Conservation (phyloP, 768 basidiomycete genomes). For the Rhodotorula graminis region DNA sequence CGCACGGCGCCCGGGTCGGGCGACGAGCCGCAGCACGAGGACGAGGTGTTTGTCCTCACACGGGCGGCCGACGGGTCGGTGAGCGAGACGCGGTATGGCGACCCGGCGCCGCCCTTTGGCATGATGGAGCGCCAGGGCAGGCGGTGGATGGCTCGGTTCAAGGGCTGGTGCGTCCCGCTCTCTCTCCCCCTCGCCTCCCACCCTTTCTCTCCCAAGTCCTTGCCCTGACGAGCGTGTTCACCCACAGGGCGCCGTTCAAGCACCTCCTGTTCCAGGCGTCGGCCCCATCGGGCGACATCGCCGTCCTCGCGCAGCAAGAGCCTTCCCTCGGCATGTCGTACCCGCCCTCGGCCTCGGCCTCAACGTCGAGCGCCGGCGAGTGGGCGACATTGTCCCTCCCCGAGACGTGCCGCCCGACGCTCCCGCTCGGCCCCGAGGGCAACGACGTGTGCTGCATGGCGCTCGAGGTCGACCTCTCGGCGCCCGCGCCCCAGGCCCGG, state of each 20-base stretch:
- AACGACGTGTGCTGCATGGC: conserved; percentile 48
- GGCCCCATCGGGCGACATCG: conserved; percentile 46
- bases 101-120: conserved; percentile 47
- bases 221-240: background rate
- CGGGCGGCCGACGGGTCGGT: background rate
- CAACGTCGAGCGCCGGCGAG: conserved; percentile 38
- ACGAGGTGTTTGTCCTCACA: conserved; percentile 46
- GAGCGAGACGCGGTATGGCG: conserved; percentile 28
- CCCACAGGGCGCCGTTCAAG: conserved; percentile 46
- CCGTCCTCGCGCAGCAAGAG: conserved; percentile 41
- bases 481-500: conserved; percentile 37
- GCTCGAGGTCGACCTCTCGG: conserved; percentile 48
- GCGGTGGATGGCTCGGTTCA: conserved; percentile 19
- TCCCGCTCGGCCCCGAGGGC: conserved; percentile 43
- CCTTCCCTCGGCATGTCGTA: conserved; percentile 4
- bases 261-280: conserved; percentile 47
- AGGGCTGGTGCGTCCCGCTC: conserved; percentile 15
- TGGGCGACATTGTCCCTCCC: conserved; percentile 47
- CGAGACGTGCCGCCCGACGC: conserved; percentile 45
- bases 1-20: background rate
- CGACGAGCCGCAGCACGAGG: conserved; percentile 43
- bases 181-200: background rate
- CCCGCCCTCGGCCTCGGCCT: conserved; percentile 23
- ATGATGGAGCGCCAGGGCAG: conserved; percentile 43
- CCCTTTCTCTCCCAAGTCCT: background rate